Conservation (phyloP, 2,329 filamentous ascomycete species). For the Aspergillus udagawae region DNA sequence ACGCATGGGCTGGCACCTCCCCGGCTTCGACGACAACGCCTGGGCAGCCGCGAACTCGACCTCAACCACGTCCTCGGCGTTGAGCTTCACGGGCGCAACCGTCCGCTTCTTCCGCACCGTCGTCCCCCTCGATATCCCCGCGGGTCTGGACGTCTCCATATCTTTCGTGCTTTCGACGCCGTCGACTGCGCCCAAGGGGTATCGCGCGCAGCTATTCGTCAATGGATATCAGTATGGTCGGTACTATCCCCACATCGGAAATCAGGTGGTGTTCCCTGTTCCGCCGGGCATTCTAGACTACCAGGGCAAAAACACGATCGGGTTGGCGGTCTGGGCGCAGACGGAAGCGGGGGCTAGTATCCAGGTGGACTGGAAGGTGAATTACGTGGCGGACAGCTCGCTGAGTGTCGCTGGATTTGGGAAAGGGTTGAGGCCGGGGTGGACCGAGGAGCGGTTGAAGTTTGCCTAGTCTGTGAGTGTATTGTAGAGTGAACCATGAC, state of each 20-base stretch:
- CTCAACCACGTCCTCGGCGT: constrained; percentile 16
- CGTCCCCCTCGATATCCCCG: constrained; percentile 49
- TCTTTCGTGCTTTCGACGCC: constrained; percentile 52
- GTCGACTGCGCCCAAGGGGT: constrained; percentile 32
- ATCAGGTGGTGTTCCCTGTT: constrained; percentile 58
- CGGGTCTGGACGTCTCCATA: constrained; percentile 53
- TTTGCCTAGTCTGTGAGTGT: constrained; percentile 29
- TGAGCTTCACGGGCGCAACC: constrained; percentile 48
- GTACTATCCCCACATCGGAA: constrained; percentile 58
- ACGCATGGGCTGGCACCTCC: constrained; percentile 57
- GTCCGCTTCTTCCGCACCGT: constrained; percentile 55
- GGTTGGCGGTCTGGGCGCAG: constrained; percentile 58
- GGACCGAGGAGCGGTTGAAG: constrained; percentile 38
- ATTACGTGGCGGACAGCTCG: constrained; percentile 52
- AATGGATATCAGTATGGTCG: constrained; percentile 63
- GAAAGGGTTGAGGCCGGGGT: constrained; percentile 49
- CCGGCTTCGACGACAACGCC: constrained; percentile 48
- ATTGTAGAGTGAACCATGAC: background rate
- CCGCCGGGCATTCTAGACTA: constrained; percentile 58
- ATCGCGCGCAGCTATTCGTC: constrained; percentile 57
- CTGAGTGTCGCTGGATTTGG: constrained; percentile 49
- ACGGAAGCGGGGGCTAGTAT: constrained; percentile 49
- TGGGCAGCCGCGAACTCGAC: constrained; percentile 35
- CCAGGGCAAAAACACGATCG: constrained; percentile 55
- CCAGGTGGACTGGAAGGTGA: constrained; percentile 49